Conservation (phyloP, 331 rosid genomes). For the Telfairia occidentalis region DNA sequence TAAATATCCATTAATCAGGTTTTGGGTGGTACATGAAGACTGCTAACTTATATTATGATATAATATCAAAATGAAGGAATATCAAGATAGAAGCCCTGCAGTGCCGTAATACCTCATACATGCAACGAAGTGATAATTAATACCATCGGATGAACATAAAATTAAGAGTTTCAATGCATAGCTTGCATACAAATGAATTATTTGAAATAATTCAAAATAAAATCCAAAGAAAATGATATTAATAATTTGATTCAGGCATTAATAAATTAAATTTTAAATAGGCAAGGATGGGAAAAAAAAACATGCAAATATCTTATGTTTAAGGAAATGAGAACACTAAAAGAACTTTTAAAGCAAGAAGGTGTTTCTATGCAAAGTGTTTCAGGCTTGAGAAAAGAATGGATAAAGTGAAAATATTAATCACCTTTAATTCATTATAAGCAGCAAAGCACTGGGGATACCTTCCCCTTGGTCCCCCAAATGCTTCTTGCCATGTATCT, state of each 20-base stretch:
- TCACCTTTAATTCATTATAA: constrained; percentile 57
- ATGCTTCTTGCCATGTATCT: constrained; percentile 96
- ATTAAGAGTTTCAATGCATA: background rate
- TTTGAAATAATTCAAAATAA: background rate
- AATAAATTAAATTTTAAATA: background rate
- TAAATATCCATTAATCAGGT: background rate
- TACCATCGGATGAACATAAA: background rate
- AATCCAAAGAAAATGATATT: background rate
- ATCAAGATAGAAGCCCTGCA: background rate
- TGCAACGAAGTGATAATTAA: background rate
- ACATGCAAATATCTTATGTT: background rate
- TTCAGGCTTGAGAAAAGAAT: background rate
- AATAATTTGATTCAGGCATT: background rate
- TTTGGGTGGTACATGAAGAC: background rate
- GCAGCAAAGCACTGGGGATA: constrained; percentile 85
- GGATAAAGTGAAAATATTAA: background rate
- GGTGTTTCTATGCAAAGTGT: background rate
- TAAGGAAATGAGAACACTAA: background rate
- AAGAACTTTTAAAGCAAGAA: background rate
- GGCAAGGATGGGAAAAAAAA: background rate
- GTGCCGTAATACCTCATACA: background rate
- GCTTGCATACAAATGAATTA: background rate
- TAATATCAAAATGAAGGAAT: background rate
- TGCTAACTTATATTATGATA: background rate
- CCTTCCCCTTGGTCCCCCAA: constrained; percentile 66